These are phyloP conservation scores for Kazachstania sp. DNA, from an alignment of 1,139 yeast species.

Conservation along the genomic window DNA sequence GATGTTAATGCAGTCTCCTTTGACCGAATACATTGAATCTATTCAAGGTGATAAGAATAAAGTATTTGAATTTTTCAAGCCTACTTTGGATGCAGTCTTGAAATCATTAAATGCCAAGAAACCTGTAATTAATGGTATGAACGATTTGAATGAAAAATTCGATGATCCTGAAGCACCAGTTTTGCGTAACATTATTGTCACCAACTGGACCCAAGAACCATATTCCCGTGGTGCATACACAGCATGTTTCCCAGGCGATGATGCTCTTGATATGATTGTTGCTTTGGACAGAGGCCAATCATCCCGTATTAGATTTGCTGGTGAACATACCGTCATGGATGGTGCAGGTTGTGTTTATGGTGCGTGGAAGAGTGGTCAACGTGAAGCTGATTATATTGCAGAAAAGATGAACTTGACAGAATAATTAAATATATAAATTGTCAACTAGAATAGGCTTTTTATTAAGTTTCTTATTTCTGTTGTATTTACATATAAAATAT, in stretches of 20 bases:
- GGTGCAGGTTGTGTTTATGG: conserved; percentile 86
- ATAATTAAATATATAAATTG: not conserved
- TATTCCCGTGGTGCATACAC: conserved; percentile 69
- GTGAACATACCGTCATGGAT: conserved; percentile 69
- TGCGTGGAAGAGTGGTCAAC: conserved; percentile 59
- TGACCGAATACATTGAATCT: conserved; percentile 46
- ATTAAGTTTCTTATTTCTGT: not conserved
- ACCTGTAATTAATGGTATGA: conserved; percentile 15
- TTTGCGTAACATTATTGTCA: conserved; percentile 46
- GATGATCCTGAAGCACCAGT: conserved; percentile 28
- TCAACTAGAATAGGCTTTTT: not conserved
- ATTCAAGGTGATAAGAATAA: conserved; percentile 29
- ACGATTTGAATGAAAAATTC: conserved; percentile 5
- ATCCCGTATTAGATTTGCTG: conserved; percentile 60
- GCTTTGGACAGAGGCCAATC: conserved; percentile 53
- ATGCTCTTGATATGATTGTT: conserved; percentile 49
- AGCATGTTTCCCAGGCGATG: conserved; percentile 59
- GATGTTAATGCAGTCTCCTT: conserved; percentile 58
- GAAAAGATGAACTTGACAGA: conserved; percentile 1
- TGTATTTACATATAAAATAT: not conserved
- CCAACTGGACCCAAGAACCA: conserved; percentile 66
- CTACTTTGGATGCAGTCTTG: conserved; percentile 33
- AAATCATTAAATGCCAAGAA: conserved; percentile 12
- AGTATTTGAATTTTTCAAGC: conserved; percentile 39
- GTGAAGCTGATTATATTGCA: conserved; percentile 48